Evolutionary conservation across 805 yeast species (phyloP).

Genomic region (Candida nanaspora): DNA sequence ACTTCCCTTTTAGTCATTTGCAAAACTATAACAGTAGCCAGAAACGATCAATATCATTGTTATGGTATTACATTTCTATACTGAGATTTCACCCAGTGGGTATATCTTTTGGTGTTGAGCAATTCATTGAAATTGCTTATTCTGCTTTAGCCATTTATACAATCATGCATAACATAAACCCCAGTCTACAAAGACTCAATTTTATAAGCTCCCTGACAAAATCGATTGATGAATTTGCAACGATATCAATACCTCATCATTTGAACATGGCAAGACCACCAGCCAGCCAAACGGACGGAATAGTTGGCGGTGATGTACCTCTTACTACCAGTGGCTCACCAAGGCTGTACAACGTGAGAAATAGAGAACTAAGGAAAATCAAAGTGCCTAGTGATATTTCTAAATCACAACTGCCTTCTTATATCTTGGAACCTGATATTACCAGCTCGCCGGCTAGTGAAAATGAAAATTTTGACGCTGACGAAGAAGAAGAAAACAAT

Average conservation of each 20-base stretch:
- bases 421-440: background rate
- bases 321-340: background rate
- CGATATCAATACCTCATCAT: constrained; percentile 10
- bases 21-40: background rate
- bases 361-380: background rate
- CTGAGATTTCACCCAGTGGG: background rate
- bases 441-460: background rate
- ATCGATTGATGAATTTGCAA: constrained; percentile 13
- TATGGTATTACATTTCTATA: background rate
- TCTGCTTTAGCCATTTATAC: constrained; percentile 24
- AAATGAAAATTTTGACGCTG: too few species aligned
- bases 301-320: background rate
- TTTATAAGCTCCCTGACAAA: constrained; percentile 8
- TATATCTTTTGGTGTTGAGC: constrained; percentile 18
- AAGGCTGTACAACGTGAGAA: background rate
- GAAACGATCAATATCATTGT: background rate
- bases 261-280: constrained; percentile 4
- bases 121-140: constrained; percentile 18
- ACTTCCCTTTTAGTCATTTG: background rate
- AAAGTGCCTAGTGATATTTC: constrained; percentile 1
- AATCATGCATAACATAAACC: constrained; percentile 21
- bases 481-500: too few species aligned
- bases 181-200: constrained; percentile 14
- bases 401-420: constrained; percentile 2
- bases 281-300: background rate